Base-by-base conservation (phyloP, 192 early-diverging fungal genomes). In the Backusella tuberculispora region DNA sequence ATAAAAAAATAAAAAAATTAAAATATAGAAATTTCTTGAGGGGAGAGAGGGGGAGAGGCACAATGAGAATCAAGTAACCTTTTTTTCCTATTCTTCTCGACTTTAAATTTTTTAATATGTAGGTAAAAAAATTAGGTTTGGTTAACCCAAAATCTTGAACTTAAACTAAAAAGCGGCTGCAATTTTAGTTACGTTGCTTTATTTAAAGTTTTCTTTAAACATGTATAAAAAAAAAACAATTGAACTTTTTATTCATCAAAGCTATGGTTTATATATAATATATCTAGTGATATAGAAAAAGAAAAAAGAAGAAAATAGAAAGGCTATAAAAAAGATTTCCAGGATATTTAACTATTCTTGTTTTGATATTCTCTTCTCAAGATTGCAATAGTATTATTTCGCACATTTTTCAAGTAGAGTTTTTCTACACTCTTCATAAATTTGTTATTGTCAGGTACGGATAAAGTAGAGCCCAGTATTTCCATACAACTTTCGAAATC, bases 401-500 rank as follows among this genome's bases (percentile, higher is more conserved):
- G 9, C 13, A 15, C 43, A 14, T 69, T 63, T 65, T 71, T 76
- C 17, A 81, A 83, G 69, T 64, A 81, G 19, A 86, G 43, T 29
- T 78, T 80, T 41, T 71, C 47, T 10, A 86, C 81, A n/a, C 76
- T 70, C 40, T 73, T 75, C 13, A 85, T 78, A 43, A 85, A 75
- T 37, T 72, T 74, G 15, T 88, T 79, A 42, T 88, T 85, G 63
- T 86, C 80, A 47, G 79, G 68, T 38, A 88, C 79, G 37, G 74
- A 71, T 78, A 88, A 80, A 43, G 79, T 84, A 17, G 84, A 75
- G 9, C 83, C 80, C 41, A 88, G 69, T 47, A 83, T 71, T 45
- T 76, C 74, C 83, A 88, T 84, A 9, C 76, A 78, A n/a, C 56
- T 41, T 53, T 88, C 87, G 60, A 88, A 78, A 74, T 86, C 82